phyloP scores from a whole-genome alignment of 2,329 filamentous ascomycete genomes.

The Metarhizium rileyi region DNA sequence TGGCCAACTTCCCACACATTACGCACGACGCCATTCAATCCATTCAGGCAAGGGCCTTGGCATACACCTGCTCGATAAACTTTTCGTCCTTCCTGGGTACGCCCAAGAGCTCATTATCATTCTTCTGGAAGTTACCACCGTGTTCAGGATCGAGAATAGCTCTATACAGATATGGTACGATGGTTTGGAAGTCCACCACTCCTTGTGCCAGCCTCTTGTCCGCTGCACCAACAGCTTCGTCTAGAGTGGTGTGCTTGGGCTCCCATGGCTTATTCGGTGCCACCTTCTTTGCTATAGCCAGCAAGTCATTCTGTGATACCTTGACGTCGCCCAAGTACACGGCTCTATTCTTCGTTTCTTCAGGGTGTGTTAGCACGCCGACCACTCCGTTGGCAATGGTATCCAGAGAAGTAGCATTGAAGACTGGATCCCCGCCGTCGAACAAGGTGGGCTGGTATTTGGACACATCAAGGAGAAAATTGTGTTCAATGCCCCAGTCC shows the following conservation, averaged over 20 bases:
- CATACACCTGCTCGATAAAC: conserved; percentile 25
- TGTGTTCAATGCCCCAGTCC: conserved; percentile 40
- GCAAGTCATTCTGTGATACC: conserved; percentile 34
- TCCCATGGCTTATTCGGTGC: conserved; percentile 37
- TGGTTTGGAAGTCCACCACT: conserved; percentile 17
- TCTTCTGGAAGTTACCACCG: conserved; percentile 23
- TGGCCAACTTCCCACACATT: too few species aligned
- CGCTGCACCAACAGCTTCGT: conserved; percentile 16
- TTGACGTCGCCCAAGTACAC: conserved; percentile 36
- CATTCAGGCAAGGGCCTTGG: conserved; percentile 9
- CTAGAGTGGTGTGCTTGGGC: conserved; percentile 26
- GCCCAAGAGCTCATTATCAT: conserved; percentile 36
- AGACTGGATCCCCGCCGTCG: conserved; percentile 38
- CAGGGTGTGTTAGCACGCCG: conserved; percentile 36
- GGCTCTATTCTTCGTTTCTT: conserved; percentile 42
- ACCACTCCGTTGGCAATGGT: conserved; percentile 38
- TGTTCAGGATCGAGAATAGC: conserved; percentile 23
- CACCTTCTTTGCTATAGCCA: conserved; percentile 36
- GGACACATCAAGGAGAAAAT: conserved; percentile 34
- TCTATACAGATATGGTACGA: conserved; percentile 23
- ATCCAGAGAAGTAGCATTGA: conserved; percentile 38
- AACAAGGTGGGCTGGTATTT: conserved; percentile 31
- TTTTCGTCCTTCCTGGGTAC: conserved; percentile 30
- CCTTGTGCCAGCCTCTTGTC: conserved; percentile 23
- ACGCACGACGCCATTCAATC: background rate